Conservation (phyloP, 1,139 yeast species). For the Saccharomyces hybrid region DNA sequence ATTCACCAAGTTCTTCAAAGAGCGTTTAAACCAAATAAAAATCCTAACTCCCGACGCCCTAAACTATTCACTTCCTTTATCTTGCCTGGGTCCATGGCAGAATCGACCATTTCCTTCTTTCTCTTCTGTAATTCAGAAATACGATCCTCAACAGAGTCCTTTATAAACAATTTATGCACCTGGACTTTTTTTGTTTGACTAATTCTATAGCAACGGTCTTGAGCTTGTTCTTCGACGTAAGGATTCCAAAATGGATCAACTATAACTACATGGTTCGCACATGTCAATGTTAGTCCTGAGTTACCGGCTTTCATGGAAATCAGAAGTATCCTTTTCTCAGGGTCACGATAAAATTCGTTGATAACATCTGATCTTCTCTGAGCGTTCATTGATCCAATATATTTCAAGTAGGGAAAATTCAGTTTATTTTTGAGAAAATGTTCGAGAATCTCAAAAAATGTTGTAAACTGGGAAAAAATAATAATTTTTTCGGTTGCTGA, state of each 20-base stretch:
- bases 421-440: slow-evolving; percentile 43
- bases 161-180: slow-evolving; percentile 62
- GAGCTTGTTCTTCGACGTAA: slow-evolving; percentile 91
- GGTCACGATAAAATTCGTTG: slow-evolving; percentile 52
- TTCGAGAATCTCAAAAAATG: slow-evolving; percentile 63
- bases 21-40: slow-evolving; percentile 62
- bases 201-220: slow-evolving; percentile 89
- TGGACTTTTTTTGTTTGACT: slow-evolving; percentile 74
- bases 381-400: slow-evolving; percentile 76
- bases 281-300: slow-evolving; percentile 84
- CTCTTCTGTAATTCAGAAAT: slow-evolving; percentile 66
- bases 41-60: slow-evolving; percentile 66
- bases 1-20: slow-evolving; percentile 7
- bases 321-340: slow-evolving; percentile 47
- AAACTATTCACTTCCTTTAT: slow-evolving; percentile 57
- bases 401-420: slow-evolving; percentile 48
- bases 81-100: slow-evolving; percentile 75
- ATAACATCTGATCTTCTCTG: slow-evolving; percentile 56
- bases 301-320: slow-evolving; percentile 86
- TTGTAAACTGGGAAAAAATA: slow-evolving; percentile 79
- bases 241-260: slow-evolving; percentile 98
- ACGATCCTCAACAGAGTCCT: slow-evolving; percentile 75
- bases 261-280: slow-evolving; percentile 84
- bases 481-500: slow-evolving; percentile 56
- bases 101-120: slow-evolving; percentile 67